Base-by-base conservation (phyloP, 1,284 basidiomycete genomes). In the Chalciporus sp. region DNA sequence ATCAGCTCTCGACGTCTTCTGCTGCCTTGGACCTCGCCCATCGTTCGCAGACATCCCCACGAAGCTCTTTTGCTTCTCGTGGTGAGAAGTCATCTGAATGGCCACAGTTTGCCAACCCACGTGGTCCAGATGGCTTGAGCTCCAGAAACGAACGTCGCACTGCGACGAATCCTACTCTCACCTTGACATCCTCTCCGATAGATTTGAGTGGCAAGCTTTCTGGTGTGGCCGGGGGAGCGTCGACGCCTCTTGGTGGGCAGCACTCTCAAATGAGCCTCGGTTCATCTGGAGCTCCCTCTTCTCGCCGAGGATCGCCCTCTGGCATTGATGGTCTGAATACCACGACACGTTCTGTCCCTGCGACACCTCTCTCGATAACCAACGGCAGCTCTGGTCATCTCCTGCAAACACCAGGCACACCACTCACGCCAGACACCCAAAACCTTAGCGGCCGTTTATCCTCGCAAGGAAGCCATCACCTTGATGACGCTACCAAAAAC, bases 1-100 rank as follows among this genome's bases (percentile, higher is more conserved):
- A 16, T 12, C 33, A 93, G 84, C 80, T 95, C 48, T 92, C 93
- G 0, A 86, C 90, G n/a, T 89, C 92, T 10, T 95, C 94, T 19
- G 94, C 92, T 26, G 95, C 95, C 31, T 76, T 98, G 61, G 95
- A 98, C 71, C 82, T 97, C 40, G 95, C 95, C 8, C 90, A 94
- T 39, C 80, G 94, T 35, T 88, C 92, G 4, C 92, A 94, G 69
- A 88, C 88, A 16, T 86, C 88, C 20, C 84, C 88, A 45, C 84
- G 88, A 42, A 74, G 76, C 52, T 81, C 83, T 45, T 85, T 83
- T 58, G 73, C 80, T 19, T 70, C 73, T 43, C 83, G 87, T 53
- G 76, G 83, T 17, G 84, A 88, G 65, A 92, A 92, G 68, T 80
- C 88, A 1, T 94, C 94, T 3, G 94, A 98, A 70, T 98, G 95